Evolutionary conservation across 495 filamentous ascomycete species (phyloP).

Genomic region (Penicillium mononematosum): DNA sequence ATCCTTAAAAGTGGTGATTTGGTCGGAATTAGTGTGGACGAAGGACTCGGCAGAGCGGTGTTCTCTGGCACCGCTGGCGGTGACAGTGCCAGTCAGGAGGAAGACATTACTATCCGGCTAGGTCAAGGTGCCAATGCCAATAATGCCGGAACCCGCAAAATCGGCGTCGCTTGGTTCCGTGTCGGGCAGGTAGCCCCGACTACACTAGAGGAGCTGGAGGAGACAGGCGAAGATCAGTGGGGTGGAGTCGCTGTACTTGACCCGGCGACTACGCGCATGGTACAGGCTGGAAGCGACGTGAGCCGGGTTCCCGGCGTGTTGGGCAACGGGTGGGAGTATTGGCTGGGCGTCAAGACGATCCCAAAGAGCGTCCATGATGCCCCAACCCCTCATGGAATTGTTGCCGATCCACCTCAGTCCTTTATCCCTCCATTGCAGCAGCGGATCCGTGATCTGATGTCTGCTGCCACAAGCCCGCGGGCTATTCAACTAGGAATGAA

Average conservation of each 20-base stretch:
- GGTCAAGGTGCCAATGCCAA: conserved; percentile 32
- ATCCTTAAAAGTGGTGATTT: conserved; percentile 83
- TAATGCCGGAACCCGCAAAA: conserved; percentile 33
- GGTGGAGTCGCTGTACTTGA: conserved; percentile 80
- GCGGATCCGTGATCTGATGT: conserved; percentile 78
- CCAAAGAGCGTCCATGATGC: conserved; percentile 40
- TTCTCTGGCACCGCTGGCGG: conserved; percentile 56
- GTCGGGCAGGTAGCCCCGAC: conserved; percentile 68
- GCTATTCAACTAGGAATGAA: conserved; percentile 84
- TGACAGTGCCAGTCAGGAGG: conserved; percentile 59
- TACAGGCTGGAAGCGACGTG: conserved; percentile 78
- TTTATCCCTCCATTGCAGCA: conserved; percentile 68
- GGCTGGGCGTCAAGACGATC: conserved; percentile 68
- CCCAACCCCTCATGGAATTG: conserved; percentile 43
- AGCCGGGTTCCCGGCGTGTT: conserved; percentile 72
- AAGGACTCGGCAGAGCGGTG: conserved; percentile 70
- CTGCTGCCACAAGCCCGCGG: conserved; percentile 82
- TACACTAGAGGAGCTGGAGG: conserved; percentile 54
- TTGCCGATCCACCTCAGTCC: conserved; percentile 45
- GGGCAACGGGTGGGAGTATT: conserved; percentile 79
- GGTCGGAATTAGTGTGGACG: conserved; percentile 82
- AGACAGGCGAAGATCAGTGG: conserved; percentile 69
- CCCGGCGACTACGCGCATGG: conserved; percentile 78
- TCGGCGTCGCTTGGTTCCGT: conserved; percentile 84
- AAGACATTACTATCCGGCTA: conserved; percentile 58